Evolutionary conservation across 2,329 filamentous ascomycete species (phyloP).

Genomic region (Talaromyces pinophilus): DNA sequence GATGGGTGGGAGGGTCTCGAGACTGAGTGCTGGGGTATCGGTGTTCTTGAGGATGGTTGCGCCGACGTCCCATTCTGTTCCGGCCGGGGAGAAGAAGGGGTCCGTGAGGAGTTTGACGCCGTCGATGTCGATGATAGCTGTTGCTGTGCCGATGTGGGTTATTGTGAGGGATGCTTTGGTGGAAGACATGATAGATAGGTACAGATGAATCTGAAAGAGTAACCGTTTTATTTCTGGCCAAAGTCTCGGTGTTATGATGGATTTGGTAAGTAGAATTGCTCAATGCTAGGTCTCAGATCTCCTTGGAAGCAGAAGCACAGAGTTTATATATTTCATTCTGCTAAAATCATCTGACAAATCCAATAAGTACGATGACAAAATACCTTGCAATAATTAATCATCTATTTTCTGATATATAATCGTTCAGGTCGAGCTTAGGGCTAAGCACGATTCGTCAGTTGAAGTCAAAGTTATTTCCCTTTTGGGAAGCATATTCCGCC

Average conservation of each 20-base stretch:
- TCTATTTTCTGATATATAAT: not conserved
- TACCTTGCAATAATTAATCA: not conserved
- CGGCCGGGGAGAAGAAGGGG: slow-evolving; percentile 49
- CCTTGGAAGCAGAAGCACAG: too few relatives aligned
- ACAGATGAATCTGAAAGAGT: too few relatives aligned
- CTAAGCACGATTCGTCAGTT: not conserved
- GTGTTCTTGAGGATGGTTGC: slow-evolving; percentile 33
- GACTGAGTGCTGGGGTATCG: slow-evolving; percentile 38
- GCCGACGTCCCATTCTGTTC: slow-evolving; percentile 37
- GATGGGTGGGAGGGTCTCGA: slow-evolving; percentile 48
- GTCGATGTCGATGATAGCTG: slow-evolving; percentile 50
- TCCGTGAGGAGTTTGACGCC: slow-evolving; percentile 50
- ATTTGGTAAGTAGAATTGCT: not conserved
- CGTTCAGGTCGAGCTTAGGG: not conserved
- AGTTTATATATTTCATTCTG: too few relatives aligned
- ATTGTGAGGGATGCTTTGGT: slow-evolving; percentile 30
- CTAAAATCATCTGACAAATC: not conserved
- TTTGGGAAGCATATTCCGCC: slow-evolving; percentile 15
- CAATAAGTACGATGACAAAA: not conserved
- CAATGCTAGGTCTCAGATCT: too few relatives aligned
- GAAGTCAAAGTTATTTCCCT: slow-evolving; percentile 6
- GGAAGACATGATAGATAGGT: slow-evolving; percentile 11
- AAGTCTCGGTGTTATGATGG: too few relatives aligned
- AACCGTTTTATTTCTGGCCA: too few relatives aligned
- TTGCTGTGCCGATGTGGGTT: slow-evolving; percentile 53